These are phyloP conservation scores for Beauveria medogensis DNA, from an alignment of 2,329 filamentous ascomycete genomes.

Conservation along the genomic window DNA sequence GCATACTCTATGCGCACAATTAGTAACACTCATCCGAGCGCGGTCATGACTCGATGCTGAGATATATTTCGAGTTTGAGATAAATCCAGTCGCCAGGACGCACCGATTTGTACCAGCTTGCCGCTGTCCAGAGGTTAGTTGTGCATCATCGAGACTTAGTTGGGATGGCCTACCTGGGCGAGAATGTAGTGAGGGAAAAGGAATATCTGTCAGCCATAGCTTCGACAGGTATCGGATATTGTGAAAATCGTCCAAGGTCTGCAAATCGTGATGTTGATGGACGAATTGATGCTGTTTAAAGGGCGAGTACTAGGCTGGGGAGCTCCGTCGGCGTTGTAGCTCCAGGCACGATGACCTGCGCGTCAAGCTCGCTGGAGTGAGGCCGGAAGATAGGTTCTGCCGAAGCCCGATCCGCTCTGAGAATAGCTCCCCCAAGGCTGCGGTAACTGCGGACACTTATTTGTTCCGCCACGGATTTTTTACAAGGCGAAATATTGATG, in stretches of 20 bases:
- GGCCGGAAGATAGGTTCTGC: slow-evolving; percentile 6
- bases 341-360: slow-evolving; percentile 15
- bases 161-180: slow-evolving; percentile 70
- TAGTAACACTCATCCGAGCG: slow-evolving; percentile 15
- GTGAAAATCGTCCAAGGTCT: not conserved
- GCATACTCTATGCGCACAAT: slow-evolving; percentile 71
- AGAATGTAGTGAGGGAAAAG: slow-evolving; percentile 99
- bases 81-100: slow-evolving; percentile 11
- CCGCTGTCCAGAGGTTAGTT: slow-evolving; percentile 58
- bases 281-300: slow-evolving; percentile 12
- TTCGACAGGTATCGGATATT: slow-evolving; percentile 14
- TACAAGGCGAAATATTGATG: slow-evolving; percentile 2
- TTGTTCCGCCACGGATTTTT: slow-evolving; percentile 3
- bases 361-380: slow-evolving; percentile 11
- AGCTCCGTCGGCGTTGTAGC: slow-evolving; percentile 6
- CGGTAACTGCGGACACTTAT: slow-evolving; percentile 1
- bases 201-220: slow-evolving; percentile 97
- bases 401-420: slow-evolving; percentile 4
- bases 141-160: slow-evolving; percentile 18
- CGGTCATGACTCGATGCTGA: not conserved
- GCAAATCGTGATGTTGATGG: slow-evolving; percentile 8
- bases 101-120: slow-evolving; percentile 97
- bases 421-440: not conserved
- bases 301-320: slow-evolving; percentile 11
- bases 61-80: not conserved